Conservation (phyloP, 2,329 filamentous ascomycete species). For the Periconia digitata region DNA sequence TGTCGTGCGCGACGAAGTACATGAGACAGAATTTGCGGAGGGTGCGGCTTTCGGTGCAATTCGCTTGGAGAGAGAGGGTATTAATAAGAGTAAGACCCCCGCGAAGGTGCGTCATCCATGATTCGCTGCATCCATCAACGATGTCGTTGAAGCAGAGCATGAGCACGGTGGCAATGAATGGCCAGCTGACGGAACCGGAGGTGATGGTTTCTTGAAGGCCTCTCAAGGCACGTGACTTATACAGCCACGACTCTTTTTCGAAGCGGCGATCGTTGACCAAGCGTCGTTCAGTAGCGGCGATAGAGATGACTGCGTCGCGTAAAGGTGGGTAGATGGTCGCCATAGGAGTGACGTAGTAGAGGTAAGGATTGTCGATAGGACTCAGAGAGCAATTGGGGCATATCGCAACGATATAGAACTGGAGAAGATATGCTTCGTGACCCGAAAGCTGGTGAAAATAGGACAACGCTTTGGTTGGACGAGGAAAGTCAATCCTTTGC, state of each 20-base stretch:
- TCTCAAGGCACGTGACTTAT: slow-evolving; percentile 25
- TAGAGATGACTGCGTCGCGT: slow-evolving; percentile 28
- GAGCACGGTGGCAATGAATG: slow-evolving; percentile 29
- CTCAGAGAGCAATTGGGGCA: slow-evolving; percentile 36
- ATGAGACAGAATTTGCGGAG: slow-evolving; percentile 26
- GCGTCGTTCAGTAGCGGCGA: slow-evolving; percentile 29
- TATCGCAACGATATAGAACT: slow-evolving; percentile 33
- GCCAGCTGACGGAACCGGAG: slow-evolving; percentile 17
- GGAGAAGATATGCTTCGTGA: slow-evolving; percentile 9
- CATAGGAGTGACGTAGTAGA: slow-evolving; percentile 25
- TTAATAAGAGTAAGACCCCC: slow-evolving; percentile 28
- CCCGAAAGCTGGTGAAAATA: neutral
- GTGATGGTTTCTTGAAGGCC: slow-evolving; percentile 25
- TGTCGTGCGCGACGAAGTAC: slow-evolving; percentile 40
- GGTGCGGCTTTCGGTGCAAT: slow-evolving; percentile 15
- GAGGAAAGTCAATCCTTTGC: neutral
- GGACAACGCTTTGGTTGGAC: neutral
- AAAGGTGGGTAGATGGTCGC: slow-evolving; percentile 23
- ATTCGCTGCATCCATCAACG: slow-evolving; percentile 33
- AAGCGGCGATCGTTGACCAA: slow-evolving; percentile 26
- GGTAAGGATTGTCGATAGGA: slow-evolving; percentile 30
- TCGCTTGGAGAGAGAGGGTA: slow-evolving; percentile 4
- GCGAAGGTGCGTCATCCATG: slow-evolving; percentile 36
- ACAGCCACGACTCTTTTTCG: slow-evolving; percentile 23
- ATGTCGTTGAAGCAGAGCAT: slow-evolving; percentile 43